Evolutionary conservation across 768 basidiomycete genomes (phyloP), one percentile per base, ranked within the genome.

Genomic region (Goffeauzyma gilvescens): DNA sequence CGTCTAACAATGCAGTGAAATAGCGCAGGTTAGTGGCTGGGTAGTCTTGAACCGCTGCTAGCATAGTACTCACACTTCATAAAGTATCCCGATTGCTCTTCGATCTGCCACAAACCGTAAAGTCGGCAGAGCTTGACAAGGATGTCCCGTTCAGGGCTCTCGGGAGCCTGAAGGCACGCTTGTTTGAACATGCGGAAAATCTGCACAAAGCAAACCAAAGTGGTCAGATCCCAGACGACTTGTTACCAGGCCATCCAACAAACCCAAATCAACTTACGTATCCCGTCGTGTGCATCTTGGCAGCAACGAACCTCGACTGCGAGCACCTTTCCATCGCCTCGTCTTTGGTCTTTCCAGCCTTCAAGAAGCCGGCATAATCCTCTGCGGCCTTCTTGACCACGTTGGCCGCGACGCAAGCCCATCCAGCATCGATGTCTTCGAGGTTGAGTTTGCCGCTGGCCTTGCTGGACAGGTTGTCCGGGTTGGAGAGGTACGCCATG

Each of bases 51-150:
- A 37, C 1, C 2, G n/a, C 25, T 5, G 7, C 20, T 14, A 21
- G 17, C 6, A 30, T 14, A 17, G 22, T 2, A 54, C 60, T 49
- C 39, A 64, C 65, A 65, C 49, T 68, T 67, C 49, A 68, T 54
- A 59, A 67, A 68, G 33, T 58, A 58, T 3, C 57, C 62, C 35
- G 65, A 65, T 50, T 66, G 62, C 56, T 67, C 66, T 46, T 68
- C 67, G 43, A 67, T 63, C 41, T 61, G 55, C 60, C 65, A 66
- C 4, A 65, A 51, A 6, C 65, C 66, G 45, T 67, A 68, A 20
- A 68, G 45, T 28, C 50, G 49, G 45, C 65, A 66, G 31, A 64
- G 57, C 10, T 53, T 58, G 42, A 54, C 47, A 32, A 68, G 50
- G 20, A 59, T 53, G 31, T 58, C 53, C 24, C 50, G 50, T 46